Percentiles rank a stretch among this genome's conserved stretches.
Conservation (phyloP, 306 rosid species). For the Alnus glutinosa region DNA sequence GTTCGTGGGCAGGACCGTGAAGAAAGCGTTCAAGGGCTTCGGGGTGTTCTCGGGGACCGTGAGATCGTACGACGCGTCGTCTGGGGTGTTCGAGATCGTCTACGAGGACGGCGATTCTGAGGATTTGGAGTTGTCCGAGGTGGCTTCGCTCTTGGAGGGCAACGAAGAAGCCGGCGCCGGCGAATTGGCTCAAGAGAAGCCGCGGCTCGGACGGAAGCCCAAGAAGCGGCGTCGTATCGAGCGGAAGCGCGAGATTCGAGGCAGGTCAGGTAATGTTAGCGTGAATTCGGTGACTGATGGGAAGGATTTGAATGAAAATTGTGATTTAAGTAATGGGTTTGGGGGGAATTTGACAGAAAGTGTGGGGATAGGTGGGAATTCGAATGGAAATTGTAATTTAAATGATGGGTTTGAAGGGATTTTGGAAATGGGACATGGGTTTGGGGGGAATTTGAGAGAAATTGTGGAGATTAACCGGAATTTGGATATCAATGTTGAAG, state of each 20-base stretch:
- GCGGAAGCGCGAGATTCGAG: constrained; percentile 22
- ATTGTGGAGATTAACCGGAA: constrained; percentile 19
- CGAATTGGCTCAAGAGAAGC: constrained; percentile 18
- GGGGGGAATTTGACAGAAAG: constrained; percentile 34
- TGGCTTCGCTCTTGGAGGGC: constrained; percentile 44
- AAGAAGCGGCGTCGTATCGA: constrained; percentile 64
- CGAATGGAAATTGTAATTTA: constrained; percentile 25
- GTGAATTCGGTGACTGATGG: constrained; percentile 32
- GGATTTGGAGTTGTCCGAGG: constrained; percentile 54
- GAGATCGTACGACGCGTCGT: constrained; percentile 62
- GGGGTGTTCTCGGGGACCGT: constrained; percentile 63
- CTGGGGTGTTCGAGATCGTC: constrained; percentile 61
- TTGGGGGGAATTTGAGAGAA: constrained; percentile 38
- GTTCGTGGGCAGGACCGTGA: constrained; percentile 67
- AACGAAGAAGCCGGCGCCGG: constrained; percentile 21
- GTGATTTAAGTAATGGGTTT: constrained; percentile 24
- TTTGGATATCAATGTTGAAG: constrained; percentile 36
- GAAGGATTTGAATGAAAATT: constrained; percentile 21
- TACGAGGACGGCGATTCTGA: constrained; percentile 68
- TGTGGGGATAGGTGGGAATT: constrained; percentile 31
- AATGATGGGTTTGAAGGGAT: constrained; percentile 32
- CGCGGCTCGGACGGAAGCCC: constrained; percentile 61
- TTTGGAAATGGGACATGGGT: constrained; percentile 30
- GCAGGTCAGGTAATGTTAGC: constrained; percentile 49
- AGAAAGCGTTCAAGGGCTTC: constrained; percentile 52